These are phyloP conservation scores for Alternaria gansuensis DNA, from an alignment of 2,329 filamentous ascomycete species.

Conservation along the genomic window DNA sequence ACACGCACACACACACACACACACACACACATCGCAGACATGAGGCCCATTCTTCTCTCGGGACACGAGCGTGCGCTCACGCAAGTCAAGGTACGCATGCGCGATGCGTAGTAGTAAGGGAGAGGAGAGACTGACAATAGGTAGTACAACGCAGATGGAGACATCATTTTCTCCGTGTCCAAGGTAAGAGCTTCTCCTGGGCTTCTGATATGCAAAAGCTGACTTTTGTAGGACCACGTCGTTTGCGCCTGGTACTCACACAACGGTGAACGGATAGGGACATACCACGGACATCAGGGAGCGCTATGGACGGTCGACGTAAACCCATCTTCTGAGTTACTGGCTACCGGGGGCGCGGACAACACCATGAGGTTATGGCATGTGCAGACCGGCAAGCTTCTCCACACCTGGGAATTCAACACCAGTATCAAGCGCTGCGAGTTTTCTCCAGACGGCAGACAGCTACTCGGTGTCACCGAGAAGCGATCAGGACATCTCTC, in stretches of 20 bases:
- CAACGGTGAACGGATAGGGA: constrained; percentile 94
- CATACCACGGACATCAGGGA: constrained; percentile 96
- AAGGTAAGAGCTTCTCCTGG: constrained; percentile 9
- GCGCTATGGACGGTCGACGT: constrained; percentile 99
- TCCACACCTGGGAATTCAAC: constrained; percentile 98
- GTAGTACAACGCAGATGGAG: constrained; percentile 79
- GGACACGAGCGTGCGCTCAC: constrained; percentile 97
- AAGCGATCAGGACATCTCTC: constrained; percentile 97
- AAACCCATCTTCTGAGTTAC: constrained; percentile 87
- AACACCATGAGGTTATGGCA: constrained; percentile 99
- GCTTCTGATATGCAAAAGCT: not conserved
- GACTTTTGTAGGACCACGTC: constrained; percentile 72
- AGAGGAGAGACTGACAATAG: constrained; percentile 8
- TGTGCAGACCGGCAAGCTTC: constrained; percentile 86
- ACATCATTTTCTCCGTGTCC: constrained; percentile 90
- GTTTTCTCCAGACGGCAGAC: constrained; percentile 92
- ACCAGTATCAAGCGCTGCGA: constrained; percentile 98
- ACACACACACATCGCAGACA: constrained; percentile 53
- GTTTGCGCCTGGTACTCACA: constrained; percentile 97
- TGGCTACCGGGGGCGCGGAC: constrained; percentile 95
- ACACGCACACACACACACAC: constrained; percentile 2
- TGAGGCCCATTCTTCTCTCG: constrained; percentile 96
- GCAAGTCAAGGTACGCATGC: constrained; percentile 71
- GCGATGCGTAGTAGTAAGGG: constrained; percentile 1
- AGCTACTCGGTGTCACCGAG: constrained; percentile 93